These are phyloP conservation scores for Cyclotella kingstonii DNA, from an alignment of 108 stramenopile genomes.

Conservation along the genomic window DNA sequence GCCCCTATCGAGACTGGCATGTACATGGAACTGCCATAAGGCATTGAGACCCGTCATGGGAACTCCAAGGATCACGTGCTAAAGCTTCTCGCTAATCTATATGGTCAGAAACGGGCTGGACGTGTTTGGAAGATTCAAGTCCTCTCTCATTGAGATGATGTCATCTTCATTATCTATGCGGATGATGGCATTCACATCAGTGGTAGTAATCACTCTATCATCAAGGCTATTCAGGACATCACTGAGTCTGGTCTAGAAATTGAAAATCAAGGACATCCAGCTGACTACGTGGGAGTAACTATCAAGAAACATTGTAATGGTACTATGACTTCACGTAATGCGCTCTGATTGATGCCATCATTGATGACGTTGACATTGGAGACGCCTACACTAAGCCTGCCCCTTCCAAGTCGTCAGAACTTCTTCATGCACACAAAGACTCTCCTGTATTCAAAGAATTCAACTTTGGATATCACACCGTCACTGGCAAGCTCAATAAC, in stretches of 20 bases:
- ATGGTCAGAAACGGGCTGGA: too few species aligned
- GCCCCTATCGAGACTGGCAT: too few species aligned
- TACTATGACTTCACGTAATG: neutral
- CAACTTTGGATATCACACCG: slow-evolving; percentile 17
- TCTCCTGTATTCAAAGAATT: neutral
- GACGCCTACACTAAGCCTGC: too few species aligned
- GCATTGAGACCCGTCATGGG: neutral
- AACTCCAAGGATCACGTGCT: too few species aligned
- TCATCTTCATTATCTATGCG: slow-evolving; percentile 20
- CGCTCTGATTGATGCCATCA: too few species aligned
- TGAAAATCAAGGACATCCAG: too few species aligned
- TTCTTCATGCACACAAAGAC: neutral
- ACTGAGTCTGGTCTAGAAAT: slow-evolving; percentile 24
- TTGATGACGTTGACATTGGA: too few species aligned
- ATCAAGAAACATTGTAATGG: slow-evolving; percentile 7
- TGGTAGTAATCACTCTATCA: slow-evolving; percentile 22
- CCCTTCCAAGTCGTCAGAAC: neutral
- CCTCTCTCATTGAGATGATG: slow-evolving; percentile 39
- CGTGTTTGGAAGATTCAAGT: slow-evolving; percentile 54
- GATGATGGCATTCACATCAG: slow-evolving; percentile 24
- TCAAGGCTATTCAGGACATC: slow-evolving; percentile 2
- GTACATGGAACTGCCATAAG: slow-evolving; percentile 2
- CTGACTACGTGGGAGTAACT: slow-evolving; percentile 53
- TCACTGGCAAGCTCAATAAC: slow-evolving; percentile 30
- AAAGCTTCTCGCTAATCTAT: too few species aligned